These are phyloP conservation scores for Malus asiatica DNA, from an alignment of 306 rosid species.

Conservation along the genomic window DNA sequence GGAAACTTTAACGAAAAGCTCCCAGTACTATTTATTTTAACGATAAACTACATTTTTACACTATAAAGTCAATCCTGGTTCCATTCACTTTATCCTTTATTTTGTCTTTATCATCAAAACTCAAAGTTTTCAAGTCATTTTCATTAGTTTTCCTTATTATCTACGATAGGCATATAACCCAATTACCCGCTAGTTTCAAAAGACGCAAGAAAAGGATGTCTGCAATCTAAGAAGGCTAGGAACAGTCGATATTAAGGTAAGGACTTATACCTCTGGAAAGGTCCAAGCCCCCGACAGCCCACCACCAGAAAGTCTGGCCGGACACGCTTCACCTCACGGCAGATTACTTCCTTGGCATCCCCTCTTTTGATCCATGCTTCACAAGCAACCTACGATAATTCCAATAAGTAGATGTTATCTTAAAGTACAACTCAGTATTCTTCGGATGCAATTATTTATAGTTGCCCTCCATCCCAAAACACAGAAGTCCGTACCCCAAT, in stretches of 20 bases:
- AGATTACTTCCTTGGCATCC: conserved; percentile 78
- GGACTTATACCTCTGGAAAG: conserved; percentile 65
- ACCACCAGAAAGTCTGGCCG: conserved; percentile 81
- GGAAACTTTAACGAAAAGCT: too few species aligned
- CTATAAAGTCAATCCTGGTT: too few species aligned
- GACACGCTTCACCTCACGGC: conserved; percentile 62
- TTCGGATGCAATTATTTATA: background rate
- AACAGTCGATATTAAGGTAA: background rate
- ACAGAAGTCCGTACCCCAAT: conserved; percentile 54
- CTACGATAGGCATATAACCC: background rate
- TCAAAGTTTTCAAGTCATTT: too few species aligned
- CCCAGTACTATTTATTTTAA: fast-evolving
- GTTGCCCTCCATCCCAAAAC: background rate
- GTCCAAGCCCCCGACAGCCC: conserved; percentile 95
- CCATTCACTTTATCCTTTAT: too few species aligned
- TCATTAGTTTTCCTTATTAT: too few species aligned
- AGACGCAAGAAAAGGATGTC: background rate
- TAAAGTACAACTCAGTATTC: background rate
- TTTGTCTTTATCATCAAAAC: too few species aligned
- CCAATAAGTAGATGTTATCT: background rate
- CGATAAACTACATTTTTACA: too few species aligned
- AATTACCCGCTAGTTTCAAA: background rate
- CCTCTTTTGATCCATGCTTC: conserved; percentile 83
- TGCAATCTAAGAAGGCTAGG: background rate
- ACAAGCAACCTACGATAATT: conserved; percentile 50